Conservation (phyloP, 139 green algal genomes). For the Gonium pectorale region DNA sequence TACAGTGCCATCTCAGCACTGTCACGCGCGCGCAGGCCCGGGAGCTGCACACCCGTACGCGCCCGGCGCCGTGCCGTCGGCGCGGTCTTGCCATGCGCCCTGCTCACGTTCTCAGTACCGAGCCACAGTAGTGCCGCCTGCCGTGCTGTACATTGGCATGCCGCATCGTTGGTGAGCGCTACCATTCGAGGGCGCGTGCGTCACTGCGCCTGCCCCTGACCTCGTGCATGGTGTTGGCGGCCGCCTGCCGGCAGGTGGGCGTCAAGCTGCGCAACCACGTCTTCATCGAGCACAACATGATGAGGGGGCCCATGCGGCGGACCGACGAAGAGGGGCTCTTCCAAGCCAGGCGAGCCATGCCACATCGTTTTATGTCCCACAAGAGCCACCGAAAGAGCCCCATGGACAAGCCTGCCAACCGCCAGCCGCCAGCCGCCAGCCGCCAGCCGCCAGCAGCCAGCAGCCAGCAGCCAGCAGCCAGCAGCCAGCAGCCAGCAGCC, state of each 20-base stretch:
- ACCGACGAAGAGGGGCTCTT: not conserved
- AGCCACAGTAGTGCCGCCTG: no score
- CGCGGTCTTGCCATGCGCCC: not conserved
- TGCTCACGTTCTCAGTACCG: not conserved
- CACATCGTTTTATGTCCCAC: not conserved
- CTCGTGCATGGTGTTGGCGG: no score
- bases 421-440: no score
- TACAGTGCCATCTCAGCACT: not conserved
- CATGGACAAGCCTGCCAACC: not conserved
- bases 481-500: no score
- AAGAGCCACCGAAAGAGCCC: not conserved
- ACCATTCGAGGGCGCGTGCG: no score
- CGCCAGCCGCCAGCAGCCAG: no score
- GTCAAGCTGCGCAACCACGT: constrained; percentile 29
- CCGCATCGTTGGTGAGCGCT: no score
- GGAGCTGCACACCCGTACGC: no score
- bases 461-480: no score
- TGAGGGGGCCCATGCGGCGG: not conserved
- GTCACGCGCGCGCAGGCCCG: not conserved
- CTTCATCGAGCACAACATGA: not conserved
- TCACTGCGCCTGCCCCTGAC: no score
- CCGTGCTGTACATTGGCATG: no score
- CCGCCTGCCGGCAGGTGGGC: not conserved
- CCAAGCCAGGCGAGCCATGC: not conserved
- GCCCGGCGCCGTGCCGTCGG: no score